Base-by-base conservation (phyloP, 2,329 filamentous ascomycete genomes). In the Curvularia sp. region DNA sequence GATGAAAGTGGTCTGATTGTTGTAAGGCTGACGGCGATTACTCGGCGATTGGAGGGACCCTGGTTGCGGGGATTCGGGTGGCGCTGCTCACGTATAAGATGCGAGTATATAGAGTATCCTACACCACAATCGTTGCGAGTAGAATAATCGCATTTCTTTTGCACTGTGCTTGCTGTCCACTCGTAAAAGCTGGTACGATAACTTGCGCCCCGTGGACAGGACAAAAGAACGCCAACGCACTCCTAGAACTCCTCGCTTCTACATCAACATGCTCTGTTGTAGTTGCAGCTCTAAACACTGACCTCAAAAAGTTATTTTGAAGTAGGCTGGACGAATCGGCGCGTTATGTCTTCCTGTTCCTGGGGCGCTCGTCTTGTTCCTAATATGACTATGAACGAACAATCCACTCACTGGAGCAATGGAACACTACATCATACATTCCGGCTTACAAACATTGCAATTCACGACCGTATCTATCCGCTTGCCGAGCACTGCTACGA, bases 1-100 rank as follows among this genome's bases (percentile, higher is more conserved):
- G 58, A 30, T 63, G 65, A 55, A 71, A 74, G 72, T 75, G 72
- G 72, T 73, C 71, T 75, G 63, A 65, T 67, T 51, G 54, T 62
- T 51, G 53, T 55, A 57, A 55, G 63, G 49, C 43, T 55, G 55
- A 51, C 50, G 58, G 58, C 39, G 55, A 58, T 61, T 46, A 33
- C 51, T 60, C 58, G 58, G 58, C 38, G 55, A 44, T 57, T 58
- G 28, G 28, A 20, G n/a, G 33, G 12, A 26, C 22, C 10, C 20
- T n/a, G 28, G n/a, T 22, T 20, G 28, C 44, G 28, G 28, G 28
- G 18, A 33, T 31, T 39, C 30, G 49, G 49, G 39, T 50, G 35
- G 18, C 48, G 24, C 22, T 38, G 13, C 35, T 18, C 35, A 38
- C 35, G 15, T 7, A 31, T 31, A 38, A 38, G 4, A 18, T 8